Evolutionary conservation across 1,139 yeast species (phyloP).

Genomic region (Yamadazyma oceani): DNA sequence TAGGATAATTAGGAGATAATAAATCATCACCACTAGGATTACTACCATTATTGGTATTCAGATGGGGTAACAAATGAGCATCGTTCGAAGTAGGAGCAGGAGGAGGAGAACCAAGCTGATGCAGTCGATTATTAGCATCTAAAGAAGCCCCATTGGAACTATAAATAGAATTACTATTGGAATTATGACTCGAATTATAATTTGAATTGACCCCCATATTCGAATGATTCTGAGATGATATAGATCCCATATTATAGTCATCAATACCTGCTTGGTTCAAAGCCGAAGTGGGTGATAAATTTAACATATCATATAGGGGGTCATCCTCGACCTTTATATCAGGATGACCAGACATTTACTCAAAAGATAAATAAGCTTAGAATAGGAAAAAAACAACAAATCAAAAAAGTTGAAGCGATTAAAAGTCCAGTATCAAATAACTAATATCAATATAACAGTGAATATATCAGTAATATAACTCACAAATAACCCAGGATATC

Average conservation of each 20-base stretch:
- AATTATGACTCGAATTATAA: background rate
- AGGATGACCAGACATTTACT: constrained; percentile 7
- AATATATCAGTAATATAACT: no score
- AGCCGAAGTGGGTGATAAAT: constrained; percentile 18
- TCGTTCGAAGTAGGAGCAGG: constrained; percentile 19
- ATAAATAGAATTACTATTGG: constrained; percentile 1
- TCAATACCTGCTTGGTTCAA: constrained; percentile 5
- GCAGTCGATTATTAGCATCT: background rate
- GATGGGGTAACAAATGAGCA: constrained; percentile 13
- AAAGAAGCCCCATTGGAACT: background rate
- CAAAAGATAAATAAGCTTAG: no score
- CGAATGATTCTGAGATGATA: constrained; percentile 4
- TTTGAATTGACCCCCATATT: background rate
- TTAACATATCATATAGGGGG: constrained; percentile 25
- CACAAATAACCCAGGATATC: no score
- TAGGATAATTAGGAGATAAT: constrained; percentile 13
- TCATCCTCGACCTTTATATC: constrained; percentile 20
- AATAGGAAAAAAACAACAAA: background rate
- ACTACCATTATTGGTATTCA: constrained; percentile 2
- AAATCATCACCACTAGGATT: constrained; percentile 3
- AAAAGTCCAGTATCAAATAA: background rate
- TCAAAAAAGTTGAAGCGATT: background rate
- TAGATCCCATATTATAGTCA: background rate
- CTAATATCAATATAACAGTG: no score
- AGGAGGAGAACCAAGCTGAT: constrained; percentile 13